A percentile compares a stretch with the other conserved stretches of the same genome.
Conservation (phyloP, 345 rosid species). For the Melastoma malabathricum region DNA sequence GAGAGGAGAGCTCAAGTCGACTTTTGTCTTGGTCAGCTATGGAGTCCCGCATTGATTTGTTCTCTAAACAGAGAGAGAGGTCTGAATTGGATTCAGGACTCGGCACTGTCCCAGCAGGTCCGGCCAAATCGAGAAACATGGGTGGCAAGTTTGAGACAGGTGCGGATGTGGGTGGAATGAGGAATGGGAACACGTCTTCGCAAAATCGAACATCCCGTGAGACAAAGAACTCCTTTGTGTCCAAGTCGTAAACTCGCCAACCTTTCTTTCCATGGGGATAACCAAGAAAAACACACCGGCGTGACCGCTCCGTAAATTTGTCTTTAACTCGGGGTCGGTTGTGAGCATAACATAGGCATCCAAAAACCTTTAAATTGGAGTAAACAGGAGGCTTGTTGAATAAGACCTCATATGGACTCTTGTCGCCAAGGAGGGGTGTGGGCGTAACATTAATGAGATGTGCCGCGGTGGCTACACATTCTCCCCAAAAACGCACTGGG, state of each 20-base stretch:
- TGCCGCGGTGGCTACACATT: background rate
- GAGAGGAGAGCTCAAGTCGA: no score
- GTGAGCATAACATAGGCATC: background rate
- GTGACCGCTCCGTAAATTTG: background rate
- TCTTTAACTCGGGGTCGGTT: rapidly evolving
- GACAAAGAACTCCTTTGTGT: background rate
- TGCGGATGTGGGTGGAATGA: no score
- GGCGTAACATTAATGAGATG: slow-evolving; percentile 3
- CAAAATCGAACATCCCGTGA: background rate
- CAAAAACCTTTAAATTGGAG: background rate
- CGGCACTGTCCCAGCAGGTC: no score
- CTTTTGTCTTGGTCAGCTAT: no score
- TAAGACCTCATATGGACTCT: background rate
- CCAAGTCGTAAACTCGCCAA: background rate
- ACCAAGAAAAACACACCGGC: background rate
- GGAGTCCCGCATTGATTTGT: no score
- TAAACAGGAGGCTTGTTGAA: background rate
- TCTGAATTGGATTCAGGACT: no score
- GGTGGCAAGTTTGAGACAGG: no score
- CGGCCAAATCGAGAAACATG: no score
- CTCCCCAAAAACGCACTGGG: background rate
- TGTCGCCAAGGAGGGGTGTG: background rate
- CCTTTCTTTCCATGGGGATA: background rate
- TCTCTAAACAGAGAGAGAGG: no score
- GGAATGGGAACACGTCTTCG: background rate